Conservation (phyloP, 768 basidiomycete genomes). For the Hemileccinum rubropunctum region DNA sequence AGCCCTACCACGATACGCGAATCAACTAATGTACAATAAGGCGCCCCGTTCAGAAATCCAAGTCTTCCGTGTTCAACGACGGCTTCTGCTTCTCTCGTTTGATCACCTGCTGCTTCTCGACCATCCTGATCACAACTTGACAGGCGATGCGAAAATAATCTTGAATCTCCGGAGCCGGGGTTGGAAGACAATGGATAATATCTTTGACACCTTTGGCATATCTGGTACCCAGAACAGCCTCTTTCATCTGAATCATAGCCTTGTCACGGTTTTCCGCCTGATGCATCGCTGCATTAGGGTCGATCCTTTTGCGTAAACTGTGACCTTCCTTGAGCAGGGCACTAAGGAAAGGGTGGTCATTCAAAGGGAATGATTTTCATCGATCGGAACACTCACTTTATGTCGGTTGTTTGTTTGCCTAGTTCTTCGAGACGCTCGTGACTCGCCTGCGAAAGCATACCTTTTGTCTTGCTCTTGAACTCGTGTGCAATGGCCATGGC, state of each 20-base stretch:
- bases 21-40: neutral
- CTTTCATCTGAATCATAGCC: slow-evolving; percentile 20
- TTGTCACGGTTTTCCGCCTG: slow-evolving; percentile 14
- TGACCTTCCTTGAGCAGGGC: slow-evolving; percentile 23
- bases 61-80: slow-evolving; percentile 24
- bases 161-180: slow-evolving; percentile 15
- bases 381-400: slow-evolving; percentile 29
- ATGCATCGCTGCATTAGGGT: slow-evolving; percentile 32
- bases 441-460: slow-evolving; percentile 22
- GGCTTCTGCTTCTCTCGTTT: slow-evolving; percentile 25
- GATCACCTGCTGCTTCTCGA: slow-evolving; percentile 2
- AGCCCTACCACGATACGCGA: too few relatives aligned
- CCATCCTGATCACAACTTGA: slow-evolving; percentile 31
- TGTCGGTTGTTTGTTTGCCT: slow-evolving; percentile 25
- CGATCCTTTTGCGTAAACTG: slow-evolving; percentile 30
- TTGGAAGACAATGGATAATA: slow-evolving; percentile 28
- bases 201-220: too few relatives aligned
- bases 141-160: slow-evolving; percentile 29
- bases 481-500: slow-evolving; percentile 21
- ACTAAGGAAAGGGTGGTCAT: slow-evolving; percentile 15
- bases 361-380: neutral
- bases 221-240: slow-evolving; percentile 23
- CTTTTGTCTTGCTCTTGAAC: slow-evolving; percentile 33
- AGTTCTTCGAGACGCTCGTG: slow-evolving; percentile 38
- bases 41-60: slow-evolving; percentile 4